These are phyloP conservation scores for Setomelanomma holmii DNA, from an alignment of 2,329 filamentous ascomycete species.

Conservation along the genomic window DNA sequence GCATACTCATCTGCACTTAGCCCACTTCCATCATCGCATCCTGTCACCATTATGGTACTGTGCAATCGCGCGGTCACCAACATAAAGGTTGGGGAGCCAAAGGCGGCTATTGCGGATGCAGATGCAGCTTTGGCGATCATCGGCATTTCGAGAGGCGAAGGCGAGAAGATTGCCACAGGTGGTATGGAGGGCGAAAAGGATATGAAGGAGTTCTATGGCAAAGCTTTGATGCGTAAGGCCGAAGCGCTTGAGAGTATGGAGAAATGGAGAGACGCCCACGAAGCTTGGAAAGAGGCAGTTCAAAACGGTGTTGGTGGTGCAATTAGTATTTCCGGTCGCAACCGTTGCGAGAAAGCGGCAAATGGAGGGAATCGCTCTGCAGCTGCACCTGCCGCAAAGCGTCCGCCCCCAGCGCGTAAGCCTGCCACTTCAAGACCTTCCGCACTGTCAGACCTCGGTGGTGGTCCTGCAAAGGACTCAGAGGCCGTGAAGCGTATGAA, in stretches of 20 bases:
- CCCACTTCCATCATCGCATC: conserved; percentile 78
- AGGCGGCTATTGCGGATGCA: conserved; percentile 83
- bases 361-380: conserved; percentile 40
- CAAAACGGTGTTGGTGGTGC: conserved; percentile 86
- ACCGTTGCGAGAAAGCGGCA: conserved; percentile 88
- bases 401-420: conserved; percentile 35
- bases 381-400: conserved; percentile 26
- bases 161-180: conserved; percentile 76
- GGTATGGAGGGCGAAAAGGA: conserved; percentile 70
- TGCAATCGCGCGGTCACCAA: conserved; percentile 91
- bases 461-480: conserved; percentile 58
- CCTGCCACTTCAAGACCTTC: conserved; percentile 46
- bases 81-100: conserved; percentile 90
- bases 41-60: conserved; percentile 84
- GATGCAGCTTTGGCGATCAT: conserved; percentile 82
- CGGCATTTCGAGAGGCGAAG: conserved; percentile 77
- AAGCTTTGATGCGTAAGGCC: conserved; percentile 91
- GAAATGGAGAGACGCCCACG: conserved; percentile 84
- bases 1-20: conserved; percentile 81
- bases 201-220: conserved; percentile 93
- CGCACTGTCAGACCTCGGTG: conserved; percentile 51
- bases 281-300: conserved; percentile 82
- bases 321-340: conserved; percentile 82
- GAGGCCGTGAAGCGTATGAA: conserved; percentile 85
- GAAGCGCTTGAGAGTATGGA: conserved; percentile 96